Conservation (phyloP, 805 yeast species). For the Teunomyces barrocoloradensis region DNA sequence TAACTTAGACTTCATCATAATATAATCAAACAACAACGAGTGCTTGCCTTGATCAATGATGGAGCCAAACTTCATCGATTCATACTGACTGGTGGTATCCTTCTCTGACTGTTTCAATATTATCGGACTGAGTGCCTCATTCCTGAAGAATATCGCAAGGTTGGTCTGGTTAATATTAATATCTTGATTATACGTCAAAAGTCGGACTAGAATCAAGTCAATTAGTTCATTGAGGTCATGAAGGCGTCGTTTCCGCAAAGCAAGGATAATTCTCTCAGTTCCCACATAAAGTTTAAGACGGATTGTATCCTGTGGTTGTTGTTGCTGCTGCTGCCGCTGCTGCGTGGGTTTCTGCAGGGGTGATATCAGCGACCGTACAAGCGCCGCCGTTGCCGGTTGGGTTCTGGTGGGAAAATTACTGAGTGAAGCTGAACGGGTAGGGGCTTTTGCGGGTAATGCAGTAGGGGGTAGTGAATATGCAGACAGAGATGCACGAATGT, state of each 20-base stretch:
- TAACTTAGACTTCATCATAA: conserved; percentile 18
- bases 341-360: not conserved
- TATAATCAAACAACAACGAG: conserved; percentile 21
- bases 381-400: not conserved
- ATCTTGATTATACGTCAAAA: conserved; percentile 14
- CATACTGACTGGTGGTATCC: conserved; percentile 1
- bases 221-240: conserved; percentile 15
- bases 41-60: conserved; percentile 8
- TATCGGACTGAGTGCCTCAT: conserved; percentile 16
- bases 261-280: conserved; percentile 4
- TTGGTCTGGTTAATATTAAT: conserved; percentile 12
- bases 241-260: conserved; percentile 15
- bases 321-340: not conserved
- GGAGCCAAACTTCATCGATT: not conserved
- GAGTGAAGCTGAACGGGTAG: not conserved
- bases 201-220: conserved; percentile 14
- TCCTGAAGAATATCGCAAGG: conserved; percentile 17
- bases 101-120: conserved; percentile 12
- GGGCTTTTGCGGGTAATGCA: not conserved
- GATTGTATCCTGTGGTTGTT: not conserved
- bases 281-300: conserved; percentile 9
- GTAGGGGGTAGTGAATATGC: not conserved
- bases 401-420: not conserved
- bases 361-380: not conserved
- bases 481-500: not conserved